Base-by-base conservation (phyloP, 257 asterid species). In the Gentiana macrophylla region DNA sequence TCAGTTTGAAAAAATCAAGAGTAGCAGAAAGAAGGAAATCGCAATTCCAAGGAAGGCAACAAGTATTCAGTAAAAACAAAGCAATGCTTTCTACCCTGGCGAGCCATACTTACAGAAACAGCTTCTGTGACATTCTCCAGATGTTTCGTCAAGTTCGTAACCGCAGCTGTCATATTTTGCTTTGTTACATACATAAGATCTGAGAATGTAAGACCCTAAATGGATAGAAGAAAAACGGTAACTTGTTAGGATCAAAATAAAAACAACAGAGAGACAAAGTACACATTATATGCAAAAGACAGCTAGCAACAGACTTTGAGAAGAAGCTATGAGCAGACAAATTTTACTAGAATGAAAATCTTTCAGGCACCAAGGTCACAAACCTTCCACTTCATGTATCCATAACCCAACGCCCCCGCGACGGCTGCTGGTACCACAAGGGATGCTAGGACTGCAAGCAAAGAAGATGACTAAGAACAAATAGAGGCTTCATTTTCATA, bases 361-460 rank as follows among this genome's bases (percentile, higher is more conserved):
- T 48, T 51, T n/a, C 37, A 53, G 63, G 35, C 59, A 38, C 50
- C 13, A 67, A 49, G 43, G 13, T 37, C 35, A 61, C 55, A 56
- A 48, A 90, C 96, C 98, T 90, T 90, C 96, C 96, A 84, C 98
- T 96, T 77, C 96, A 91, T 91, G 75, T 91, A 91, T 52, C 95
- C 98, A 74, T 86, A 86, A 56, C 98, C 91, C 78, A 86, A 13
- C 34, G 94, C 86, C 70, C 96, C 96, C 56, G 77, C 33, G 70
- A 94, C 72, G 66, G 96, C 85, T 56, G 77, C 94, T 62, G 98
- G 94, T 61, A 76, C 65, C 38, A 78, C 54, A 57, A 90, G 74
- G 64, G 84, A 52, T 56, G 80, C 51, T 47, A 73, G 59, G 72
- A 82, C 96, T 86, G 76, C 32, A 62, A 33, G 45, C 8, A 3